phyloP scores from a whole-genome alignment of 2,329 filamentous ascomycete genomes.

The Ophiostoma sp. region DNA sequence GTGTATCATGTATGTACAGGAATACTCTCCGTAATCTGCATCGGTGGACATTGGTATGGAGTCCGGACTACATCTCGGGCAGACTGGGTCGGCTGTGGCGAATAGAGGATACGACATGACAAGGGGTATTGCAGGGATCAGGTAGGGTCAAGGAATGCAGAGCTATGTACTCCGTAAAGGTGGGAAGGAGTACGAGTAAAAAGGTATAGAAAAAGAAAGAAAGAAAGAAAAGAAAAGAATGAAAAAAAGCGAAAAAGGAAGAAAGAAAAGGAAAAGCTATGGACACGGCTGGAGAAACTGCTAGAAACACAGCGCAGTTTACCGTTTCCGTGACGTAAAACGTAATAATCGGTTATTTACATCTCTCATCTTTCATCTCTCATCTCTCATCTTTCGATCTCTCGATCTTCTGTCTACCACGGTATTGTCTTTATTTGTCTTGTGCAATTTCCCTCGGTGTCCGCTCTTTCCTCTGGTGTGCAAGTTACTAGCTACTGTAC shows the following conservation, averaged over 20 bases:
- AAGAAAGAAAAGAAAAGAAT: not conserved
- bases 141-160: no score
- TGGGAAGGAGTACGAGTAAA: not conserved
- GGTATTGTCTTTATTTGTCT: no score
- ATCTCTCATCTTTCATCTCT: no score
- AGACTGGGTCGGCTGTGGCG: slow-evolving; percentile 6
- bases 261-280: not conserved
- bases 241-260: not conserved
- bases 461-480: not conserved
- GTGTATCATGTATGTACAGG: no score
- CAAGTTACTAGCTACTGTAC: no score
- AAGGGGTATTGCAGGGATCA: no score
- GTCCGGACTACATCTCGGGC: not conserved
- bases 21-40: not conserved
- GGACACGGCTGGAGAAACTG: not conserved
- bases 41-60: not conserved
- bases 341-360: no score
- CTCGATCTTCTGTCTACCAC: no score
- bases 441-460: not conserved
- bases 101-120: not conserved
- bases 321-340: no score
- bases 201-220: not conserved
- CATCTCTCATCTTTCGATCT: no score
- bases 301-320: not conserved
- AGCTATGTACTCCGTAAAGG: no score